A percentile compares a stretch with the other conserved stretches of the same genome.
Conservation (phyloP, 106 monocot genomes). For the Allium sativum region DNA sequence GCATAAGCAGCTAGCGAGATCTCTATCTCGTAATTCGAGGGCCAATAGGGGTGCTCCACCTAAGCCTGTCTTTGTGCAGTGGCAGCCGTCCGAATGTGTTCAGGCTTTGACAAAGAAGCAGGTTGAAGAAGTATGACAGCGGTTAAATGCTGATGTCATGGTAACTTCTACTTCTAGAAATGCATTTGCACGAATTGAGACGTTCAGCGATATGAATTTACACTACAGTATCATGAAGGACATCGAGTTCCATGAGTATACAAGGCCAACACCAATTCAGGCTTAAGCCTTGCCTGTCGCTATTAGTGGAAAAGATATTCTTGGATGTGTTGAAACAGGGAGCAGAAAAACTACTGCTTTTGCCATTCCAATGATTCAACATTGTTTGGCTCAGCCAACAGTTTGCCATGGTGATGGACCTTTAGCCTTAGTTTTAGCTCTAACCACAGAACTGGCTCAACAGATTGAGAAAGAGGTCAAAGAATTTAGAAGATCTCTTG, state of each 20-base stretch:
- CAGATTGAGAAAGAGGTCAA: too few species aligned
- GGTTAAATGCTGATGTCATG: slow-evolving; percentile 48
- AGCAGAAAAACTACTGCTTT: too few species aligned
- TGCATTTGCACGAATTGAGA: slow-evolving; percentile 40
- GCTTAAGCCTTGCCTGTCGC: too few species aligned
- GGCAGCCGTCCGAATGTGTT: slow-evolving; percentile 43
- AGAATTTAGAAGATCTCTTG: too few species aligned
- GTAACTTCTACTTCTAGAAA: slow-evolving; percentile 22
- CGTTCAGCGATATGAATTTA: slow-evolving; percentile 47
- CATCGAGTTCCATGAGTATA: slow-evolving; percentile 41
- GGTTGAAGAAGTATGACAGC: slow-evolving; percentile 42
- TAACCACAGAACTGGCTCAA: too few species aligned
- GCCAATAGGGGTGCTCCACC: neutral
- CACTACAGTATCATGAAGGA: slow-evolving; percentile 46
- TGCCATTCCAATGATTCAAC: too few species aligned
- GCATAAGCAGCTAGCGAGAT: neutral
- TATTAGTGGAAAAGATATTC: too few species aligned
- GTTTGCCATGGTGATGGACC: too few species aligned
- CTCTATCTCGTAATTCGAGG: neutral
- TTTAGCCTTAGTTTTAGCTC: too few species aligned
- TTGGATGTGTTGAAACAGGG: too few species aligned
- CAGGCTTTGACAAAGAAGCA: slow-evolving; percentile 22
- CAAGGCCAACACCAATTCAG: slow-evolving; percentile 46
- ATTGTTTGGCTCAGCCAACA: too few species aligned
- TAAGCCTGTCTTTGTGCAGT: slow-evolving; percentile 25